A percentile compares a stretch with the other conserved stretches of the same genome.
These are phyloP conservation scores for Oxalis stricta DNA, from an alignment of 441 rosid species.

Conservation along the genomic window DNA sequence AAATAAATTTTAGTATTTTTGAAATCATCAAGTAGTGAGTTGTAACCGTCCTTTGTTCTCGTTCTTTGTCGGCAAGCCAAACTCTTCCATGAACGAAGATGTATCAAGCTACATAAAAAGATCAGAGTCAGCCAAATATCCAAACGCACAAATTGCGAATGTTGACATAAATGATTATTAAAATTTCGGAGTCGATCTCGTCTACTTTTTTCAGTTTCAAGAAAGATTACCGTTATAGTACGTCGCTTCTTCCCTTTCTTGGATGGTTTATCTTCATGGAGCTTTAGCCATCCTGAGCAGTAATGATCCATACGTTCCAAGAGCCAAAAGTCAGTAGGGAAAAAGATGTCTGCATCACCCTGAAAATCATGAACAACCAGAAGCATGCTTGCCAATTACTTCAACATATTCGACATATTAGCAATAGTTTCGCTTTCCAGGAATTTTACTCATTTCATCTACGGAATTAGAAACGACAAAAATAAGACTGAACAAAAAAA, in stretches of 20 bases:
- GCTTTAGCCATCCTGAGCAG: conserved; percentile 71
- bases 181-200: too few species aligned
- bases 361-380: conserved; percentile 16
- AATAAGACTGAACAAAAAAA: neutral
- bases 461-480: conserved; percentile 4
- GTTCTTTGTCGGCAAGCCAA: conserved; percentile 81
- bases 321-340: conserved; percentile 86
- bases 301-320: conserved; percentile 83
- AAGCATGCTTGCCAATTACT: neutral
- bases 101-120: conserved; percentile 53
- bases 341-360: conserved; percentile 98
- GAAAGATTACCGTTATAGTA: conserved; percentile 57
- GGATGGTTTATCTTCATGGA: conserved; percentile 32
- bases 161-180: too few species aligned
- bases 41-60: conserved; percentile 85
- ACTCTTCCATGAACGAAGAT: conserved; percentile 89
- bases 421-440: neutral
- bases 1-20: conserved; percentile 82
- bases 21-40: conserved; percentile 92
- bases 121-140: neutral
- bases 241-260: conserved; percentile 70
- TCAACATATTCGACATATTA: neutral
- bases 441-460: neutral
- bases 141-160: neutral
- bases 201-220: too few species aligned